phyloP scores from a whole-genome alignment of 2,329 filamentous ascomycete species.

The Sporothrix luriei region DNA sequence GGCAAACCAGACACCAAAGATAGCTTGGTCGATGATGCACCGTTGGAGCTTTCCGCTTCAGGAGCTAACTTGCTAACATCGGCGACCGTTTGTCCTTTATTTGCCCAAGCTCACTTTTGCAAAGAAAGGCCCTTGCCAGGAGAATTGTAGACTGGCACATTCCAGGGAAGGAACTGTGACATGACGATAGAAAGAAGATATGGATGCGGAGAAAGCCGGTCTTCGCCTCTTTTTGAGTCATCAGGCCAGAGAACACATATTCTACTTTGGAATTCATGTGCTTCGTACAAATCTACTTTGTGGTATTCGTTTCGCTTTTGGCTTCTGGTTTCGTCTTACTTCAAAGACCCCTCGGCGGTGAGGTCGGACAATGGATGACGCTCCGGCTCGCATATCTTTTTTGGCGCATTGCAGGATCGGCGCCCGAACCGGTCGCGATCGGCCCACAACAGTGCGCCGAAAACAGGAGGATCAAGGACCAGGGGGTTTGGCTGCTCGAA shows the following conservation, averaged over 20 bases:
- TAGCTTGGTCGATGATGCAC: constrained; percentile 16
- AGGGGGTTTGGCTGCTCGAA: background rate
- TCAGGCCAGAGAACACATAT: background rate
- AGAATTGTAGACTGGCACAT: background rate
- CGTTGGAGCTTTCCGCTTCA: background rate
- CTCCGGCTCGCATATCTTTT: background rate
- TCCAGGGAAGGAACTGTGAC: background rate
- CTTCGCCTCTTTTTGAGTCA: background rate
- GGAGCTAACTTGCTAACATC: constrained; percentile 4
- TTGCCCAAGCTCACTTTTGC: background rate
- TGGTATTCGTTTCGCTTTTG: background rate
- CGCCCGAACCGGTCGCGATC: constrained; percentile 16
- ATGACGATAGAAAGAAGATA: background rate
- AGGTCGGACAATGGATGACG: background rate
- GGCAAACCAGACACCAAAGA: background rate
- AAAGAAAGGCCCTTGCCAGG: background rate
- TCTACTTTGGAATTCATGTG: background rate
- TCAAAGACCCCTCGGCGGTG: background rate
- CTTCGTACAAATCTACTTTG: background rate
- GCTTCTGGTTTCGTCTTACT: no score
- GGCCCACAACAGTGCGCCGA: constrained; percentile 7
- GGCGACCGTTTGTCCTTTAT: background rate
- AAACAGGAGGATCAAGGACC: background rate
- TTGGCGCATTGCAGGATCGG: constrained; percentile 4
- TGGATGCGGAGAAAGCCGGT: no score